Evolutionary conservation across 2,329 filamentous ascomycete species (phyloP).

Genomic region (Diaporthe capsici): DNA sequence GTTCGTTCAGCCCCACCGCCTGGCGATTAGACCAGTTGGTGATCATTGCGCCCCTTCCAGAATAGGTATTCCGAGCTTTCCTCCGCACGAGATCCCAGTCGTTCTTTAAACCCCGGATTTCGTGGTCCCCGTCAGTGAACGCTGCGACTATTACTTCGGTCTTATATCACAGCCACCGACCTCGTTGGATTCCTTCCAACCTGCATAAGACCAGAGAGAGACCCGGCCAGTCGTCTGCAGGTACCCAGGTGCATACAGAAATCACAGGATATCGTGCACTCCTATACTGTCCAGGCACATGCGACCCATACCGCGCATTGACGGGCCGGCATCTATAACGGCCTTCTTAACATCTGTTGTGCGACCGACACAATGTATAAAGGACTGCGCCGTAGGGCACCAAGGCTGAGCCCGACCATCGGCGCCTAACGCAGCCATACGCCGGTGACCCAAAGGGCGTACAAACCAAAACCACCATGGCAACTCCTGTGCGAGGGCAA

Average conservation of each 20-base stretch:
- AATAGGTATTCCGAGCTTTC: slow-evolving; percentile 8
- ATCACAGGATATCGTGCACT: neutral
- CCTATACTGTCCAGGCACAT: neutral
- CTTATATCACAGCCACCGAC: neutral
- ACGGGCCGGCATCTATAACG: neutral
- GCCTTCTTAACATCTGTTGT: slow-evolving; percentile 25
- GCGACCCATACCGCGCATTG: neutral
- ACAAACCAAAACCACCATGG: neutral
- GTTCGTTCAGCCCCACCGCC: slow-evolving; percentile 29
- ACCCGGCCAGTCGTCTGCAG: neutral
- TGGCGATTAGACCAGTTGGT: slow-evolving; percentile 7
- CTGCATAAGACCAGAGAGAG: neutral
- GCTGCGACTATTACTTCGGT: neutral
- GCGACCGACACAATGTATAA: slow-evolving; percentile 12
- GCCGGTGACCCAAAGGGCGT: neutral
- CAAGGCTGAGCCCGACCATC: slow-evolving; percentile 12
- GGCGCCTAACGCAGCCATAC: slow-evolving; percentile 9
- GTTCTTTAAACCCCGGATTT: neutral
- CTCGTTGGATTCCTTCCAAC: neutral
- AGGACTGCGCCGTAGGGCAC: slow-evolving; percentile 7
- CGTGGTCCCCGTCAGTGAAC: neutral
- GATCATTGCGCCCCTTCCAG: slow-evolving; percentile 5
- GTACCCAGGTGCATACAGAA: neutral
- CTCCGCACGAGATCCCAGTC: neutral
- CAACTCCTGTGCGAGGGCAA: neutral